phyloP scores from a whole-genome alignment of 225 moss, liverwort and hornwort species.

The Polytrichum commune region DNA sequence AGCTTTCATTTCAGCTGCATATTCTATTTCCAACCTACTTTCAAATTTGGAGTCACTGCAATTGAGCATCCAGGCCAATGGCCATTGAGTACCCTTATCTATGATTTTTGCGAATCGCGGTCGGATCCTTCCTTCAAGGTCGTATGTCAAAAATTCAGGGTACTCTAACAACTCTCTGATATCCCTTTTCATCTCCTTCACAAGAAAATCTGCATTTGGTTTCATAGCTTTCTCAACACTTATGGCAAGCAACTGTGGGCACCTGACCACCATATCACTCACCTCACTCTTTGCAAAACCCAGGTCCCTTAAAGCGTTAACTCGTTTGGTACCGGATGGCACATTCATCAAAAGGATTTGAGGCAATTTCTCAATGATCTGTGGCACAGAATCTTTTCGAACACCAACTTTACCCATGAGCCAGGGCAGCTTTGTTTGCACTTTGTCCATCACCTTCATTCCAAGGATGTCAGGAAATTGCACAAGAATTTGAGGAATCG shows the following conservation, averaged over 20 bases:
- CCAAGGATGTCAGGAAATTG: conserved; percentile 87
- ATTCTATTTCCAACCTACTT: conserved; percentile 34
- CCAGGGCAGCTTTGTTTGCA: conserved; percentile 75
- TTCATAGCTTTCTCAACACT: conserved; percentile 60
- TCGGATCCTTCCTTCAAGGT: conserved; percentile 66
- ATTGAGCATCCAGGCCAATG: conserved; percentile 79
- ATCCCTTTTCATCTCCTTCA: conserved; percentile 69
- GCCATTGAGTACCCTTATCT: conserved; percentile 54
- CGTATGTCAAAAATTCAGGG: conserved; percentile 79
- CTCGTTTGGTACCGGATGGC: conserved; percentile 66
- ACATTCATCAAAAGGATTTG: conserved; percentile 82
- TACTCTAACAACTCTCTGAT: conserved; percentile 63
- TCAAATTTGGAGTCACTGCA: conserved; percentile 75
- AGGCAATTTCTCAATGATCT: conserved; percentile 77
- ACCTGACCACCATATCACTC: conserved; percentile 64
- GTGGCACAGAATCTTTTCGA: conserved; percentile 48
- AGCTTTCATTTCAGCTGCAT: conserved; percentile 16
- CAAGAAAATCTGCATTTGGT: conserved; percentile 57
- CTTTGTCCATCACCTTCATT: conserved; percentile 59
- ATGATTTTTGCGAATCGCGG: conserved; percentile 57
- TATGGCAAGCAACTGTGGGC: conserved; percentile 77
- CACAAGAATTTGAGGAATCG: conserved; percentile 54
- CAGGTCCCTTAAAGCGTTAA: conserved; percentile 54
- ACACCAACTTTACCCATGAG: conserved; percentile 71
- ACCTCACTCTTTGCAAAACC: conserved; percentile 71